Evolutionary conservation across 768 basidiomycete species (phyloP).

Genomic region (Psilocybe cyanescens): DNA sequence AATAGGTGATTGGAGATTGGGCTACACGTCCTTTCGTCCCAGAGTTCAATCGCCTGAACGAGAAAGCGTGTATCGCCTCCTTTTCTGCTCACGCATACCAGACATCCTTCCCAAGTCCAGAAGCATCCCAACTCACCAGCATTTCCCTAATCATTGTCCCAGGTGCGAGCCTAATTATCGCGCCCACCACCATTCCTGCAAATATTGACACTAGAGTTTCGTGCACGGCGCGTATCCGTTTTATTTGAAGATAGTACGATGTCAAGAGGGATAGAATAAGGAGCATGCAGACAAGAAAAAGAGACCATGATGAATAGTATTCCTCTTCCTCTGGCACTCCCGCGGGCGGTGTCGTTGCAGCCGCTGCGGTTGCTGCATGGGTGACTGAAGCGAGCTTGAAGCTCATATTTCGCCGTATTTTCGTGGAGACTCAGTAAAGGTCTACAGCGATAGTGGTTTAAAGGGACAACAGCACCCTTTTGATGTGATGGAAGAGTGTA

Average conservation of each 20-base stretch:
- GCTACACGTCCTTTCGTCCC: not conserved
- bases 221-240: slow-evolving; percentile 92
- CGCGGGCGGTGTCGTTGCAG: slow-evolving; percentile 31
- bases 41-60: not conserved
- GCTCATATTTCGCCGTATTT: slow-evolving; percentile 29
- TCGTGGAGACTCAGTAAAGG: slow-evolving; percentile 19
- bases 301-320: slow-evolving; percentile 92
- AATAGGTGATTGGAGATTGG: not conserved
- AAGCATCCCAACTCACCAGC: slow-evolving; percentile 69
- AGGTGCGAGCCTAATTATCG: slow-evolving; percentile 87
- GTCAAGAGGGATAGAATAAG: slow-evolving; percentile 95
- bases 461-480: not conserved
- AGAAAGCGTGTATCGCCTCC: not conserved
- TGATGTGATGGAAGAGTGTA: not conserved
- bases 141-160: slow-evolving; percentile 96
- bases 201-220: slow-evolving; percentile 96
- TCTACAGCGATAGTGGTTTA: slow-evolving; percentile 16
- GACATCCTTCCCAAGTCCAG: not conserved
- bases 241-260: slow-evolving; percentile 97
- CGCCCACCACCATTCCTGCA: slow-evolving; percentile 94
- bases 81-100: not conserved
- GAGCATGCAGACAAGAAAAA: slow-evolving; percentile 89
- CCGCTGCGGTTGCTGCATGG: slow-evolving; percentile 31
- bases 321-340: slow-evolving; percentile 77
- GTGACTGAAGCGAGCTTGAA: slow-evolving; percentile 40